Evolutionary conservation across 1,284 basidiomycete species (phyloP), one percentile per base, ranked within the genome.

Genomic region (Heterobasidion occidentale): DNA sequence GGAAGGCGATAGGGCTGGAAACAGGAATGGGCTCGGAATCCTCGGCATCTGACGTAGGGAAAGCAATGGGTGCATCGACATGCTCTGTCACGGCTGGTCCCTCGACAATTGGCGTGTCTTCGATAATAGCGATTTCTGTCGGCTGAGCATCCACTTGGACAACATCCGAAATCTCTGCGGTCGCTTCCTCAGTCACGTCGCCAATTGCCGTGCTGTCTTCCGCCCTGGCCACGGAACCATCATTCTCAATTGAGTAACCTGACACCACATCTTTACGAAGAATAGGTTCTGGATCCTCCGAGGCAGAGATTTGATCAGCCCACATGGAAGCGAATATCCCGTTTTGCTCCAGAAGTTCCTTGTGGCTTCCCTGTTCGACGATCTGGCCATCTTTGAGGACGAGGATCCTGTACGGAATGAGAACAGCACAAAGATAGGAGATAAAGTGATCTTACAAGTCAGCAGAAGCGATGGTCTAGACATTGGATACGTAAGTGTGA

Each of bases 351-450:
- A 92, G 70, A 46, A 93, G 76, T 59, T 92, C 89, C 58, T 78
- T 80, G 67, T 90, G 89, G 48, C 71, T 81, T 9, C 92, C 92
- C 57, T 82, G 80, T 69, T 95, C 92, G 49, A 86, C 76, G 52
- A 94, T 86, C 65, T 84, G 83, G 8, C 90, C 90, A 69, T 93
- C 84, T 62, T 88, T 88, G 56, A 92, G 78, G 38, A 92, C 89
- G 53, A 92, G 68, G 61, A 94, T 94, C 55, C 89, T 92, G 56
- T 55, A 53, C 34, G 52, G 17, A 49, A 38, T 27, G 36, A 58
- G 50, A 46, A 48, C 46, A 56, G 27, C 9, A 50, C 35, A 47
- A 47, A 38, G 48, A 49, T 27, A 27, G 6, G 27, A 27, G 27
- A 55, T 42, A 42, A 42, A 56, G 44, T n/a, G 20, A 53, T 59